Percentiles rank a stretch among this genome's conserved stretches.
These are phyloP conservation scores for Triangularia setosa DNA, from an alignment of 2,329 filamentous ascomycete species.

Conservation along the genomic window DNA sequence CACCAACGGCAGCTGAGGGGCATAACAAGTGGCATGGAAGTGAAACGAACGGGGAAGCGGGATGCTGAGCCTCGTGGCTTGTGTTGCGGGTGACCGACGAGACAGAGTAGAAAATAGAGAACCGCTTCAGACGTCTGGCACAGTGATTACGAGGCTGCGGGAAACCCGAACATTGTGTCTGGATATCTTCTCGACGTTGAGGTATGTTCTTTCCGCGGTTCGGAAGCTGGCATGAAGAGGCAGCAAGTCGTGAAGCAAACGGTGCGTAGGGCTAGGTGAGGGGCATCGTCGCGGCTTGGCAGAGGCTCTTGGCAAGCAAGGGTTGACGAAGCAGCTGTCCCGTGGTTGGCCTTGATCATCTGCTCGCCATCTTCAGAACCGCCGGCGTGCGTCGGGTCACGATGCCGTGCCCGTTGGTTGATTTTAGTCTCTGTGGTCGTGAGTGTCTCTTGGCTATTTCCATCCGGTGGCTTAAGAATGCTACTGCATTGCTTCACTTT, in stretches of 20 bases:
- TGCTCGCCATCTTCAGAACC: not conserved
- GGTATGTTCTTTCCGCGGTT: not conserved
- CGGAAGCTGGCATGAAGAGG: slow-evolving; percentile 1
- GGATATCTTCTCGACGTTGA: not conserved
- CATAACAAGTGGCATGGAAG: not conserved
- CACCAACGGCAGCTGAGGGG: not conserved
- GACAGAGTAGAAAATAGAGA: not conserved
- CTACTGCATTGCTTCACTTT: not conserved
- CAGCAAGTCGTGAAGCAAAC: slow-evolving; percentile 3
- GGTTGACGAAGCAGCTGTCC: not conserved
- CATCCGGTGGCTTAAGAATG: slow-evolving; percentile 4
- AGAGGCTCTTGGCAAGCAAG: slow-evolving; percentile 15
- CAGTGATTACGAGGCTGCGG: not conserved
- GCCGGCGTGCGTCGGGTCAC: slow-evolving; percentile 1
- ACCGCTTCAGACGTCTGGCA: not conserved
- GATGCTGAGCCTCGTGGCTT: slow-evolving; percentile 3
- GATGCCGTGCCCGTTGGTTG: slow-evolving; percentile 4
- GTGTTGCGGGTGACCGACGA: not conserved
- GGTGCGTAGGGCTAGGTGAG: slow-evolving; percentile 22
- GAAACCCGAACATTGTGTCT: not conserved
- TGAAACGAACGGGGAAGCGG: not conserved
- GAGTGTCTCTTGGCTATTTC: not conserved
- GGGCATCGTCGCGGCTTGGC: slow-evolving; percentile 16
- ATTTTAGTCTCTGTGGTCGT: not conserved
- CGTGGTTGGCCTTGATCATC: not conserved